Percentiles rank a stretch among this genome's conserved stretches.
Evolutionary conservation across 768 basidiomycete genomes (phyloP).

Genomic region (Phanerodontia chrysosporium): DNA sequence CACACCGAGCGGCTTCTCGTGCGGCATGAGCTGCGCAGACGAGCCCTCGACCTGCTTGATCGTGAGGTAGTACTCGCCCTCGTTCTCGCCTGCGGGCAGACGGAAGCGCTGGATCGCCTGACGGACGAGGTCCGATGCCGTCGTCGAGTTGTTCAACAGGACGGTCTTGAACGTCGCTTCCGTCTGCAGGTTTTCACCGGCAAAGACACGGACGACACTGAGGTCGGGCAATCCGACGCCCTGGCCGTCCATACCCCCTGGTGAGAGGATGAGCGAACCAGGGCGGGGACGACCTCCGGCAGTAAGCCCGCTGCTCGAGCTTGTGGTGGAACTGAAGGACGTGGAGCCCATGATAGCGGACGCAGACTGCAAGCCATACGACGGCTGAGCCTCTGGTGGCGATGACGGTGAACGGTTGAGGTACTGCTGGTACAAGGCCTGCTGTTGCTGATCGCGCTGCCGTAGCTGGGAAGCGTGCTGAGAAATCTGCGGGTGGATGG

Average conservation of each 20-base stretch:
- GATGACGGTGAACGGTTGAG: conserved; percentile 83
- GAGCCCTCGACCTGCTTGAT: conserved; percentile 92
- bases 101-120: conserved; percentile 96
- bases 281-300: conserved; percentile 54
- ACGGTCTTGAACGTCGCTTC: conserved; percentile 99
- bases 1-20: conserved; percentile 81
- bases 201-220: conserved; percentile 94
- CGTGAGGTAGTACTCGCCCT: conserved; percentile 76
- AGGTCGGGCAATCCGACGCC: conserved; percentile 71
- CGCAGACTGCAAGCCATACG: conserved; percentile 74
- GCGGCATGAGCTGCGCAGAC: conserved; percentile 63
- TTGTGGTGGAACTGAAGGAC: conserved; percentile 37
- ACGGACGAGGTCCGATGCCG: conserved; percentile 75
- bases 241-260: conserved; percentile 55
- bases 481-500: conserved; percentile 43
- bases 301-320: conserved; percentile 39
- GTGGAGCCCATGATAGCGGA: conserved; percentile 53
- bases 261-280: conserved; percentile 70
- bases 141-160: conserved; percentile 82
- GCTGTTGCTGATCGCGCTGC: conserved; percentile 85
- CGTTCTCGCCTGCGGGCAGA: conserved; percentile 58
- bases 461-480: conserved; percentile 66
- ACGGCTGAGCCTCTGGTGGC: conserved; percentile 68
- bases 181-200: conserved; percentile 83
- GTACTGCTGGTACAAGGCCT: conserved; percentile 84